A percentile compares a stretch with the other conserved stretches of the same genome.
These are phyloP conservation scores for Apodospora peruviana DNA, from an alignment of 495 filamentous ascomycete species.

Conservation along the genomic window DNA sequence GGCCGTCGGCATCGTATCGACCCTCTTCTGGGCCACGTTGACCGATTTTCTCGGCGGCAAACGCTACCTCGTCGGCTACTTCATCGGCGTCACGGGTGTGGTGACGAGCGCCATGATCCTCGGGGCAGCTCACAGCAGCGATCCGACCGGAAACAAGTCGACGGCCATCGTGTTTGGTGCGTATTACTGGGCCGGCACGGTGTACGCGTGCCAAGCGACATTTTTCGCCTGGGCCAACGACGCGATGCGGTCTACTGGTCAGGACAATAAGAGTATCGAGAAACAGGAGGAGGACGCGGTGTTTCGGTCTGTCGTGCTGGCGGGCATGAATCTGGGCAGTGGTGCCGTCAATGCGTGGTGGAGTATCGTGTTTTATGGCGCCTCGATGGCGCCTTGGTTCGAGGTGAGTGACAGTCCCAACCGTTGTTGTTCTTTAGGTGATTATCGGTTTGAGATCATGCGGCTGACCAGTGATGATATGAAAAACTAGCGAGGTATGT, in stretches of 20 bases:
- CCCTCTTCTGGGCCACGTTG: constrained; percentile 50
- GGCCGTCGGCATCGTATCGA: constrained; percentile 48
- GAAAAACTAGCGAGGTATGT: constrained; percentile 51
- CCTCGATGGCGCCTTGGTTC: constrained; percentile 53
- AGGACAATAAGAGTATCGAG: too few species aligned
- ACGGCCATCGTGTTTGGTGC: constrained; percentile 37
- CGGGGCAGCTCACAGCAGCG: constrained; percentile 28
- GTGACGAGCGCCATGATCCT: constrained; percentile 45
- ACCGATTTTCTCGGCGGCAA: constrained; percentile 47
- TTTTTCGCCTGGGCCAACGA: constrained; percentile 63
- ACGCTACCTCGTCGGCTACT: constrained; percentile 50
- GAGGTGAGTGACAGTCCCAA: constrained; percentile 26
- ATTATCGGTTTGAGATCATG: neutral
- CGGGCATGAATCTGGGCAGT: constrained; percentile 54
- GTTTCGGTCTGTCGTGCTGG: constrained; percentile 44
- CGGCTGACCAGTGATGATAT: constrained; percentile 6
- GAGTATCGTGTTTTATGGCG: constrained; percentile 60
- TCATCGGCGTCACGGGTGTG: constrained; percentile 45
- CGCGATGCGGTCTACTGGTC: constrained; percentile 44
- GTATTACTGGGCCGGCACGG: constrained; percentile 51
- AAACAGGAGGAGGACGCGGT: constrained; percentile 39
- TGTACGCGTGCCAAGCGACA: constrained; percentile 55
- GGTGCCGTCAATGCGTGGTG: constrained; percentile 59
- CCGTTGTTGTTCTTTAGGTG: neutral
- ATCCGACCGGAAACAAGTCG: constrained; percentile 16